These are phyloP conservation scores for Oenanthe javanica DNA, from an alignment of 140 eudicot species.

Conservation along the genomic window DNA sequence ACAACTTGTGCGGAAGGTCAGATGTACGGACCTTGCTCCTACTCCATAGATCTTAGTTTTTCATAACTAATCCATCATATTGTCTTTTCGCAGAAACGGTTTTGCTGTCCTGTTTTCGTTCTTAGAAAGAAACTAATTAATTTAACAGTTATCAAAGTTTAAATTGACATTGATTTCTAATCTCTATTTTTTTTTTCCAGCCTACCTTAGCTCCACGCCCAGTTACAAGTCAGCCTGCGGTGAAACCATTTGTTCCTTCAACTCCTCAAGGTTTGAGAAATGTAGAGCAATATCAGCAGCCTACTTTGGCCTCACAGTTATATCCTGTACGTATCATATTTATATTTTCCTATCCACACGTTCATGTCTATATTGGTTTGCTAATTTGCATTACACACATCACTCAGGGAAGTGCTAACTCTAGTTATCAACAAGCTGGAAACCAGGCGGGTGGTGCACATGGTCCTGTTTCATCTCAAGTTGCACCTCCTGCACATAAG, in stretches of 20 bases:
- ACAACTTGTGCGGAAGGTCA: background rate
- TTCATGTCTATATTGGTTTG: conserved; percentile 2
- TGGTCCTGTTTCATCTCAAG: conserved; percentile 55
- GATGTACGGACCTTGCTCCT: background rate
- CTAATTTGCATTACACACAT: conserved; percentile 7
- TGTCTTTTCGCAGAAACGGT: background rate
- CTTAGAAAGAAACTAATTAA: background rate
- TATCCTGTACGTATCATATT: conserved; percentile 43
- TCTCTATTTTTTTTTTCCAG: conserved; percentile 22
- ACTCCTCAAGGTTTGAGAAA: conserved; percentile 63
- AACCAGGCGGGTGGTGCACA: conserved; percentile 31
- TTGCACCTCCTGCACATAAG: conserved; percentile 43
- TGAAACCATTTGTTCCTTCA: conserved; percentile 64
- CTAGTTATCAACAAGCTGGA: conserved; percentile 56
- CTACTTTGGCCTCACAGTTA: conserved; percentile 66
- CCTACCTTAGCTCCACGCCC: conserved; percentile 52
- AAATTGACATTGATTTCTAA: background rate
- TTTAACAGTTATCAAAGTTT: background rate
- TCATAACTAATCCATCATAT: background rate
- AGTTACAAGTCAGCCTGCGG: conserved; percentile 45
- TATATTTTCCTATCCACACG: background rate
- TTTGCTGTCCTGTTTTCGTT: background rate
- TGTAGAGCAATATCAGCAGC: conserved; percentile 80
- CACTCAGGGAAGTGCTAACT: conserved; percentile 42
- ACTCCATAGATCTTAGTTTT: background rate